Conservation (phyloP, 2,329 filamentous ascomycete species). For the Magnaporthales sp. region DNA sequence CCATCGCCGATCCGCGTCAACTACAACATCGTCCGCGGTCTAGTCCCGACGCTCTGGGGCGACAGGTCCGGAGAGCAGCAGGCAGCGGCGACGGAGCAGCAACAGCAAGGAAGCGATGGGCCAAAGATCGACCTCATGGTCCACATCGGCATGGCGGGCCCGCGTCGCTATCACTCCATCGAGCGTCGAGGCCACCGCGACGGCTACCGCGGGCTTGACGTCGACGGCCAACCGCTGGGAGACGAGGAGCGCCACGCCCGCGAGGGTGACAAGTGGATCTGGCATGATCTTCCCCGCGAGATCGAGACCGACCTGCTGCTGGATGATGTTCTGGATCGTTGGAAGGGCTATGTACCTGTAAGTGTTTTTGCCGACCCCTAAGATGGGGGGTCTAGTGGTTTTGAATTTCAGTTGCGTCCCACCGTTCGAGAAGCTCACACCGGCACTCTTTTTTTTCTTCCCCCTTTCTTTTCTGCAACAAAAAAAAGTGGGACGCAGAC, state of each 20-base stretch:
- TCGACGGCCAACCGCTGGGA: constrained; percentile 53
- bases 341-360: constrained; percentile 44
- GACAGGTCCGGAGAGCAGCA: constrained; percentile 14
- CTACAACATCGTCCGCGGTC: constrained; percentile 55
- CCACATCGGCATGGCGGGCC: constrained; percentile 73
- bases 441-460: background rate
- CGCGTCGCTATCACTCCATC: constrained; percentile 55
- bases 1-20: constrained; percentile 60
- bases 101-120: background rate
- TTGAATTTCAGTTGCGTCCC: too few species aligned
- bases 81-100: background rate
- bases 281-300: constrained; percentile 44
- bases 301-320: constrained; percentile 49
- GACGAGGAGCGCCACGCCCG: constrained; percentile 31
- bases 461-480: background rate
- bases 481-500: constrained; percentile 25
- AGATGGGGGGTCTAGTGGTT: too few species aligned
- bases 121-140: constrained; percentile 52
- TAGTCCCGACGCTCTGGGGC: constrained; percentile 55
- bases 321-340: constrained; percentile 45
- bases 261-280: constrained; percentile 39
- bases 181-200: constrained; percentile 64
- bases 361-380: constrained; percentile 16
- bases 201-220: constrained; percentile 61
- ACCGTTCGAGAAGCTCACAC: too few species aligned